phyloP scores from a whole-genome alignment of 495 filamentous ascomycete genomes.

The Hyaloscypha bicolor region DNA sequence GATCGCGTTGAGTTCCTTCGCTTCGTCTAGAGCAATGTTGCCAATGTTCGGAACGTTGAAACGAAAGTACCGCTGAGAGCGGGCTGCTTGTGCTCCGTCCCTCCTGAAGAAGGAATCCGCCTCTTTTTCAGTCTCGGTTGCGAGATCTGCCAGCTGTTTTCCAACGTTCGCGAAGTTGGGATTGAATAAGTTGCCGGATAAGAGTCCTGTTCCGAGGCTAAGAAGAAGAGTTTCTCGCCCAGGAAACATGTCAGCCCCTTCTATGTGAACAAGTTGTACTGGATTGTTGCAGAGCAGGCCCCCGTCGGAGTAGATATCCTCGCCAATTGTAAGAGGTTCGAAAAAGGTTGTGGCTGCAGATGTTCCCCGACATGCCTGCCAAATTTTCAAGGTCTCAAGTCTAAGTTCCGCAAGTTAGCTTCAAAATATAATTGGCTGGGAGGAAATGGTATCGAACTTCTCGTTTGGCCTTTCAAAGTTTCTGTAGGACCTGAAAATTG shows the following conservation, averaged over 20 bases:
- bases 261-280: constrained; percentile 27
- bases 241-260: constrained; percentile 1
- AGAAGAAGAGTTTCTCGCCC: constrained; percentile 32
- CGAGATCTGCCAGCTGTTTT: constrained; percentile 33
- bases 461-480: too few relatives aligned
- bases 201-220: constrained; percentile 48
- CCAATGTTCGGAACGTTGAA: constrained; percentile 49
- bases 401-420: too few relatives aligned
- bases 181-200: constrained; percentile 34
- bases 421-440: too few relatives aligned
- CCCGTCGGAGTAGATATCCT: constrained; percentile 44
- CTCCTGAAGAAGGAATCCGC: constrained; percentile 39
- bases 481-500: too few relatives aligned
- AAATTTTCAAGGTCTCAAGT: constrained; percentile 37
- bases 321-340: constrained; percentile 45
- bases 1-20: constrained; percentile 29
- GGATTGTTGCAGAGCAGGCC: constrained; percentile 47
- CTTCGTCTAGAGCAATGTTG: constrained; percentile 43
- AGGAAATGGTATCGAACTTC: too few relatives aligned
- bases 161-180: constrained; percentile 36
- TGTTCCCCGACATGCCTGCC: constrained; percentile 49
- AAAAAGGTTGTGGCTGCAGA: constrained; percentile 50
- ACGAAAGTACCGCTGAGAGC: constrained; percentile 40
- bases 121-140: constrained; percentile 45
- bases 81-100: constrained; percentile 32